A percentile compares a stretch with the other conserved stretches of the same genome.
Evolutionary conservation across 768 basidiomycete species (phyloP).

Genomic region (Hemileccinum rubropunctum): DNA sequence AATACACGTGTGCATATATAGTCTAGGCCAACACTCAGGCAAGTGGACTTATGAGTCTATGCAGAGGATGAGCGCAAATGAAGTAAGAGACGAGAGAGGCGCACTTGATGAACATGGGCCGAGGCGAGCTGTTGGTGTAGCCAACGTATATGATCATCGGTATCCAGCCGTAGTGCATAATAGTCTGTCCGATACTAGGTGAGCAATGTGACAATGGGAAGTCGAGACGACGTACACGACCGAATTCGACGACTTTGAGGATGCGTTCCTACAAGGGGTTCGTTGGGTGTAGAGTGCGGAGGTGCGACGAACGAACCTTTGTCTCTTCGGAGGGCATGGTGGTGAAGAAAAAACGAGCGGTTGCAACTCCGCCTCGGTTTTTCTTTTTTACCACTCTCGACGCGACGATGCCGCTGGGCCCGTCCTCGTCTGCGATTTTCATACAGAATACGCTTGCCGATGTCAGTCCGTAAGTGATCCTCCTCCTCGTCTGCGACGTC

Average conservation of each 20-base stretch:
- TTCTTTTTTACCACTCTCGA: slow-evolving; percentile 9
- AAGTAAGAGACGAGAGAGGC: slow-evolving; percentile 31
- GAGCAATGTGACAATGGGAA: not conserved
- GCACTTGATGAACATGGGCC: slow-evolving; percentile 93
- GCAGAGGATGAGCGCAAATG: not conserved
- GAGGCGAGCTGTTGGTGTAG: slow-evolving; percentile 88
- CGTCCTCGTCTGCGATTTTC: slow-evolving; percentile 44
- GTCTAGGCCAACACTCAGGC: slow-evolving; percentile 51
- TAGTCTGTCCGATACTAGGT: slow-evolving; percentile 56
- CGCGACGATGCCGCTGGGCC: slow-evolving; percentile 46
- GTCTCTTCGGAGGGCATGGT: slow-evolving; percentile 89
- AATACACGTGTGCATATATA: slow-evolving; percentile 24
- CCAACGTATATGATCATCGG: slow-evolving; percentile 96
- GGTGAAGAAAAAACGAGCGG: slow-evolving; percentile 6
- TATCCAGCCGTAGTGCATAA: slow-evolving; percentile 94
- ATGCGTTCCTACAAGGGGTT: slow-evolving; percentile 59
- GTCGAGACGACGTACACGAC: slow-evolving; percentile 59
- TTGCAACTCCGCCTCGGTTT: slow-evolving; percentile 33
- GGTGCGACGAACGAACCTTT: slow-evolving; percentile 49
- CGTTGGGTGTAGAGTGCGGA: not conserved
- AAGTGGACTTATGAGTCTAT: slow-evolving; percentile 89
- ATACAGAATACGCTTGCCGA: slow-evolving; percentile 34
- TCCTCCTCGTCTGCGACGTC: not conserved
- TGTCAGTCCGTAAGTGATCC: slow-evolving; percentile 33
- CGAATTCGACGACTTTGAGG: slow-evolving; percentile 73